Conservation (phyloP, 805 yeast species). For the Wickerhamomyces mucosus region DNA sequence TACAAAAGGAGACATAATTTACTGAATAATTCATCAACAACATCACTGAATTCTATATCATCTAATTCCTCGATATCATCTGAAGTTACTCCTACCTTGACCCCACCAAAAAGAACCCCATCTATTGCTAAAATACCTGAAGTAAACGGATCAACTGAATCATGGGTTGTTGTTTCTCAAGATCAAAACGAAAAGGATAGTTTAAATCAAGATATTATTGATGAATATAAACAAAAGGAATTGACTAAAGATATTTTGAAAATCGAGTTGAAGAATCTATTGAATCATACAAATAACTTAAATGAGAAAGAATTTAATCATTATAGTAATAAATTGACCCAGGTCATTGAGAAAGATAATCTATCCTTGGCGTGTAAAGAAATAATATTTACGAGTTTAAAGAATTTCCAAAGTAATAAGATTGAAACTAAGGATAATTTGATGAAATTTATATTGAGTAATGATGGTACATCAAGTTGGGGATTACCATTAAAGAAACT, state of each 20-base stretch:
- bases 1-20: too few relatives aligned
- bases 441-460: slow-evolving; percentile 45
- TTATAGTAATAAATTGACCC: slow-evolving; percentile 32
- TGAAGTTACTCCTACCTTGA: too few relatives aligned
- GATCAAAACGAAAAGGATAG: too few relatives aligned
- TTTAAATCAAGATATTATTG: too few relatives aligned
- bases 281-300: slow-evolving; percentile 23
- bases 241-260: slow-evolving; percentile 17
- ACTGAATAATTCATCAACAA: slow-evolving; percentile 1
- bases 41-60: slow-evolving; percentile 2
- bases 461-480: slow-evolving; percentile 55
- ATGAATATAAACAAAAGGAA: too few relatives aligned
- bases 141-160: too few relatives aligned
- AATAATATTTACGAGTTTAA: slow-evolving; percentile 19
- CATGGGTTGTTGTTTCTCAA: too few relatives aligned
- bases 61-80: too few relatives aligned
- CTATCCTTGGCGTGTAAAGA: slow-evolving; percentile 21
- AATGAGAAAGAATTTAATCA: slow-evolving; percentile 33
- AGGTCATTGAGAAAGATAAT: slow-evolving; percentile 15
- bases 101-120: too few relatives aligned
- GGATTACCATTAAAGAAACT: slow-evolving; percentile 56
- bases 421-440: slow-evolving; percentile 25
- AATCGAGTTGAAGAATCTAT: slow-evolving; percentile 16
- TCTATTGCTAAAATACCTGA: too few relatives aligned
- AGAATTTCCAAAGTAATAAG: slow-evolving; percentile 14